Evolutionary conservation across 768 basidiomycete genomes (phyloP).

Genomic region (Mycena venus): DNA sequence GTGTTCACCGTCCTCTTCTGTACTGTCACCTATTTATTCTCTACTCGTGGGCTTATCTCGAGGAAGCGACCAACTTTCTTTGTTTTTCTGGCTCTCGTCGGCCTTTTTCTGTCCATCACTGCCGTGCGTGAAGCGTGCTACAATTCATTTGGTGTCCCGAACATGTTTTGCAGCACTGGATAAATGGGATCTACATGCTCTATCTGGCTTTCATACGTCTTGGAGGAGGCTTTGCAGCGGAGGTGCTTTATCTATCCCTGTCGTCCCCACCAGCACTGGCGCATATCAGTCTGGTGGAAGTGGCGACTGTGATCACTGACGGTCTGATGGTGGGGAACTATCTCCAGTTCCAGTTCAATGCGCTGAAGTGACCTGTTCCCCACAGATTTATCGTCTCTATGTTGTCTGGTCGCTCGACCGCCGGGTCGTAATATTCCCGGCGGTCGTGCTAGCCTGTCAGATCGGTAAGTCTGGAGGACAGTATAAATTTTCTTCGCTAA

Average conservation of each 20-base stretch:
- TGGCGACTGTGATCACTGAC: constrained; percentile 6
- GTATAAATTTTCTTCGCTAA: neutral
- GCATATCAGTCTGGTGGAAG: neutral
- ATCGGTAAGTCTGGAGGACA: neutral
- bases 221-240: neutral
- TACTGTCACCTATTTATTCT: constrained; percentile 8
- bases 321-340: neutral
- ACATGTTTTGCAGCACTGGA: neutral
- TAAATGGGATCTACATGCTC: neutral
- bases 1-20: constrained; percentile 5
- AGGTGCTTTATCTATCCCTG: neutral
- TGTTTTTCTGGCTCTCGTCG: constrained; percentile 3
- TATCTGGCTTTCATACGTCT: constrained; percentile 3
- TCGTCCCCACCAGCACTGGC: neutral
- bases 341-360: neutral
- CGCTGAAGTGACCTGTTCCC: neutral
- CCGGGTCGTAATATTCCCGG: neutral
- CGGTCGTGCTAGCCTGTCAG: neutral
- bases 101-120: constrained; percentile 8
- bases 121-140: neutral
- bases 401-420: neutral
- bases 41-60: neutral
- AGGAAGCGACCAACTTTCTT: neutral
- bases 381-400: constrained; percentile 4
- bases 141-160: neutral